A percentile compares a stretch with the other conserved stretches of the same genome.
phyloP scores from a whole-genome alignment of 108 stramenopile genomes.

The Schizochytrium sp. region DNA sequence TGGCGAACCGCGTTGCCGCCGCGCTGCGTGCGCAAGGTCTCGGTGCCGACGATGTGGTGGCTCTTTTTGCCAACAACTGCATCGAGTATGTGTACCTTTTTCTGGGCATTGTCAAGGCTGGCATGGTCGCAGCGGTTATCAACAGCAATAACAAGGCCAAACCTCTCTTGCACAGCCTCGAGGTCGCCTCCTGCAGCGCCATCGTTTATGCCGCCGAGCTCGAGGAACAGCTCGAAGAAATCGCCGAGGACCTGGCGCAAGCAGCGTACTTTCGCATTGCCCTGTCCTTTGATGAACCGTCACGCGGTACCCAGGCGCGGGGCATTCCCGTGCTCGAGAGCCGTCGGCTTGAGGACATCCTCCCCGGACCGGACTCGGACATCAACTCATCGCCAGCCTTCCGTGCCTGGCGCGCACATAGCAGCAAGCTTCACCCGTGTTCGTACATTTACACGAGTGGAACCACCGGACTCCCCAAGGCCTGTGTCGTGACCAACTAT shows the following conservation, averaged over 20 bases:
- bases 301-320: background rate
- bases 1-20: background rate
- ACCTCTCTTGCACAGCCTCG: slow-evolving; percentile 26
- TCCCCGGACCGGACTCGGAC: background rate
- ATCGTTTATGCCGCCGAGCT: slow-evolving; percentile 20
- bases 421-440: background rate
- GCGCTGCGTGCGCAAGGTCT: background rate
- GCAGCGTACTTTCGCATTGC: background rate
- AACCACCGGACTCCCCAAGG: slow-evolving; percentile 50
- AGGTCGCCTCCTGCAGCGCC: background rate
- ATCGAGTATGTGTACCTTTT: slow-evolving; percentile 21
- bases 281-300: background rate
- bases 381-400: background rate
- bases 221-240: background rate
- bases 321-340: background rate
- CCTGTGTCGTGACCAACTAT: slow-evolving; percentile 28
- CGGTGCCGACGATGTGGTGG: background rate
- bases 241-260: background rate
- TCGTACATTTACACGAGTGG: slow-evolving; percentile 32
- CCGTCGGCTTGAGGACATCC: background rate
- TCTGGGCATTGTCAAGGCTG: slow-evolving; percentile 32
- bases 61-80: slow-evolving; percentile 24
- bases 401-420: background rate
- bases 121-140: slow-evolving; percentile 24
- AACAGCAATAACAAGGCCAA: slow-evolving; percentile 27